Evolutionary conservation across 1,139 yeast genomes (phyloP).

Genomic region (Candida sp.): DNA sequence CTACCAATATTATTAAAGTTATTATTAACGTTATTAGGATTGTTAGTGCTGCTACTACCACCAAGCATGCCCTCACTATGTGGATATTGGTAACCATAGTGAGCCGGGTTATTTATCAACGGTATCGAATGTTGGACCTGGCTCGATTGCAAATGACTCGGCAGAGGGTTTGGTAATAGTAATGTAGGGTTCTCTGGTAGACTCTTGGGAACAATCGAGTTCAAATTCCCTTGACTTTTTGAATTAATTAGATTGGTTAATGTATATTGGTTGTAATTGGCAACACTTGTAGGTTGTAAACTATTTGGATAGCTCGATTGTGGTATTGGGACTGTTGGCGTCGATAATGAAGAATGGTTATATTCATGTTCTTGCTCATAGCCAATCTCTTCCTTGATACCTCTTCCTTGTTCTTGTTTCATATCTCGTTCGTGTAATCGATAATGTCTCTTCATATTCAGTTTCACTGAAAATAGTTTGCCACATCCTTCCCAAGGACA

Average conservation of each 20-base stretch:
- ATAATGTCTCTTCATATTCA: conserved; percentile 78
- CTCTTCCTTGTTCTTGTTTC: conserved; percentile 6
- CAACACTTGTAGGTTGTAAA: background rate
- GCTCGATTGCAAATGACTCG: background rate
- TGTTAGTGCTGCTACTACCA: too few species aligned
- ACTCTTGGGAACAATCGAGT: background rate
- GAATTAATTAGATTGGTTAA: background rate
- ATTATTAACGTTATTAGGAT: too few species aligned
- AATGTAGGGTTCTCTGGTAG: background rate
- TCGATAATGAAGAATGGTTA: background rate
- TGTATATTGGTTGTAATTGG: background rate
- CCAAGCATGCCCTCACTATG: background rate
- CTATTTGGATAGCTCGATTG: background rate
- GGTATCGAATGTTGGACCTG: background rate
- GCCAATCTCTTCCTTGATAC: background rate
- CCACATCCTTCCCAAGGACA: conserved; percentile 71
- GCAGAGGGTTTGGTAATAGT: background rate
- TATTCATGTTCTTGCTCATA: background rate
- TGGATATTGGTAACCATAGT: background rate
- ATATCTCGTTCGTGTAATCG: conserved; percentile 53
- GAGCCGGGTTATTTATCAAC: background rate
- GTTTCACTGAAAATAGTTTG: conserved; percentile 70
- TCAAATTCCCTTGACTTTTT: background rate
- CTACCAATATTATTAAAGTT: background rate
- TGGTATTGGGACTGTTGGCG: background rate